Evolutionary conservation across 23 red algal genomes (phyloP).

Genomic region (Gracilariopsis chorda): DNA sequence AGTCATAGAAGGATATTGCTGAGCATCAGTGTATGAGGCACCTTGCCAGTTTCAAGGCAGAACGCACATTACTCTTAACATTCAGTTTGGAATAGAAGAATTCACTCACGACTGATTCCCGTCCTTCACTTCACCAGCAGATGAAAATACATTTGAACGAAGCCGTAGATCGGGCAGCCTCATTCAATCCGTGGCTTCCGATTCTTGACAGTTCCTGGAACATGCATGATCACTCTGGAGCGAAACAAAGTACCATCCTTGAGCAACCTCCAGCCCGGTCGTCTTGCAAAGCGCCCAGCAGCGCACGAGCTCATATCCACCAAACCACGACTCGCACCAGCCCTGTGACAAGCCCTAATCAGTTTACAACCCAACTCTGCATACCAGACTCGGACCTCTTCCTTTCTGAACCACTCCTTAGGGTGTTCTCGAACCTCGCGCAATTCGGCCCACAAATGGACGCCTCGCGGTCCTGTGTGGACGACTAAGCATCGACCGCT

Average conservation of each 20-base stretch:
- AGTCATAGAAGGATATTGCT: too few relatives aligned
- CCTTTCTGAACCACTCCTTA: conserved; percentile 45
- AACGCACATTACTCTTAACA: too few relatives aligned
- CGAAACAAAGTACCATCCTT: conserved; percentile 59
- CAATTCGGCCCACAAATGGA: conserved; percentile 81
- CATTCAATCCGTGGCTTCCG: conserved; percentile 49
- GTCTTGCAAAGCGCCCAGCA: conserved; percentile 64
- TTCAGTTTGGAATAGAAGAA: too few relatives aligned
- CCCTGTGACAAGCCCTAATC: conserved; percentile 35
- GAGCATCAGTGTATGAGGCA: too few relatives aligned
- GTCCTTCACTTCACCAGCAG: too few relatives aligned
- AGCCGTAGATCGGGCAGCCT: too few relatives aligned
- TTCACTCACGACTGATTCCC: too few relatives aligned
- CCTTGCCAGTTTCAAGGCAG: too few relatives aligned
- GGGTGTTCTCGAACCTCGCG: conserved; percentile 59
- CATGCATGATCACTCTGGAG: conserved; percentile 37
- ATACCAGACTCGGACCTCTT: conserved; percentile 62
- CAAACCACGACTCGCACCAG: conserved; percentile 35
- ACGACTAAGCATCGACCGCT: conserved; percentile 64
- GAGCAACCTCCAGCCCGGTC: conserved; percentile 67
- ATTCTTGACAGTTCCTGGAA: conserved; percentile 24
- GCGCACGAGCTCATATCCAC: conserved; percentile 66
- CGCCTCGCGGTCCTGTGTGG: conserved; percentile 50
- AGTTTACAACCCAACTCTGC: conserved; percentile 19
- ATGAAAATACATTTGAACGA: too few relatives aligned